phyloP scores from a whole-genome alignment of 345 rosid genomes.

The Brassica nigra region DNA sequence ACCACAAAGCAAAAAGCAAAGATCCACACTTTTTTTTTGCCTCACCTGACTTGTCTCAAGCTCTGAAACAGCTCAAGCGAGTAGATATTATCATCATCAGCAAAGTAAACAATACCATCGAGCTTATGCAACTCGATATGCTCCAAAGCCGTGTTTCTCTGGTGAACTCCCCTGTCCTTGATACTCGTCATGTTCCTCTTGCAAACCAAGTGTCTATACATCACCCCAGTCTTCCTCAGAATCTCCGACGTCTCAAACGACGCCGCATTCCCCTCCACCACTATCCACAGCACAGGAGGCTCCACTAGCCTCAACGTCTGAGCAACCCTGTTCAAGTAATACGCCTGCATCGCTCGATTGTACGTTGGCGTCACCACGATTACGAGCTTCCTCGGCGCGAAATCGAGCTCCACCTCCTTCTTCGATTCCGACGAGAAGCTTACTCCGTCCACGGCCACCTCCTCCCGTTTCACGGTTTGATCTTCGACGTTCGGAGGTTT shows the following conservation, averaged over 20 bases:
- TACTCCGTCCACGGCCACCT: conserved; percentile 40
- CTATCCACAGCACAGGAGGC: conserved; percentile 88
- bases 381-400: conserved; percentile 61
- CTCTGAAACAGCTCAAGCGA: conserved; percentile 71
- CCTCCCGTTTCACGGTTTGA: conserved; percentile 37
- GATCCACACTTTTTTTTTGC: background rate
- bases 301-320: conserved; percentile 75
- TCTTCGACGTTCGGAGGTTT: conserved; percentile 58
- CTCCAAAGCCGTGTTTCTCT: conserved; percentile 76
- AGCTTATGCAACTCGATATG: conserved; percentile 78
- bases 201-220: conserved; percentile 83
- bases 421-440: conserved; percentile 38
- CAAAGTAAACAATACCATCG: conserved; percentile 85
- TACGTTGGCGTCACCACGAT: conserved; percentile 89
- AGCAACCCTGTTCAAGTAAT: conserved; percentile 69
- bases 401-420: conserved; percentile 34
- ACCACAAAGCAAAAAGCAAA: background rate
- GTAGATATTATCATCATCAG: conserved; percentile 81
- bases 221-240: conserved; percentile 77
- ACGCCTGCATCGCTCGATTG: conserved; percentile 77
- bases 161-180: conserved; percentile 78
- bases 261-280: conserved; percentile 71
- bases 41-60: conserved; percentile 69
- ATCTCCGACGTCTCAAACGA: conserved; percentile 81
- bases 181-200: conserved; percentile 51